Evolutionary conservation across 805 yeast species (phyloP), one percentile per base, ranked within the genome.

Genomic region (Saitoella complicata): DNA sequence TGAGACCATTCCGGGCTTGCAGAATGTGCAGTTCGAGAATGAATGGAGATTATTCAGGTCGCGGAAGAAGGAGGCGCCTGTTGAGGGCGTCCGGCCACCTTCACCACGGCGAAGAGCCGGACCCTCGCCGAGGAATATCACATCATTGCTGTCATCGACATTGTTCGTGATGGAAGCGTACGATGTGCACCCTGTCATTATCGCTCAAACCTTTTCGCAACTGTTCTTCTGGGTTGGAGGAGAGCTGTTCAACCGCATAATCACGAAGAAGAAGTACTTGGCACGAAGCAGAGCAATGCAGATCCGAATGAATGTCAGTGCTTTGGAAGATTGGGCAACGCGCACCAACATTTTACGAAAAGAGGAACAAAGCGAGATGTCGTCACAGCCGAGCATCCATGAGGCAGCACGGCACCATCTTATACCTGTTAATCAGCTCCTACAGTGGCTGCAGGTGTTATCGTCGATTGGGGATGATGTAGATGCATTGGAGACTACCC

Each of bases 391-490:
- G 13, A 53, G 51, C 30, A 36, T 53, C n/a, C 46, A 42, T 54
- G 71, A 72, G 43, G 71, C 85, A 13, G 79, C 91, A 0, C 75
- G 73, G 37, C 63, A 65, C 21, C 85, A 82, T 51, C 65, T 87
- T 43, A 73, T 72, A 47, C 86, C 95, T 0, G 67, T 81, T 0
- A 72, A 80, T 43, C 87, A 88, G 59, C 61, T 88, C 31, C 64
- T 88, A 45, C 95, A 88, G 59, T 88, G 94, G 88, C 63, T 87
- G 42, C 97, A 87, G 59, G 80, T 88, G 38, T 74, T 85, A 59
- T 74, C 93, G 0, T 74, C 80, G 9, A 63, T 87, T 39, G 70
- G 70, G 11, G 76, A 75, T 47, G 71, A 66, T 47, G 61, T 59
- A 49, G 58, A 64, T 32, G 61, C 59, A 33, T 62, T 67, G 9